Evolutionary conservation across 331 rosid genomes (phyloP).

Genomic region (Malus hybrid): DNA sequence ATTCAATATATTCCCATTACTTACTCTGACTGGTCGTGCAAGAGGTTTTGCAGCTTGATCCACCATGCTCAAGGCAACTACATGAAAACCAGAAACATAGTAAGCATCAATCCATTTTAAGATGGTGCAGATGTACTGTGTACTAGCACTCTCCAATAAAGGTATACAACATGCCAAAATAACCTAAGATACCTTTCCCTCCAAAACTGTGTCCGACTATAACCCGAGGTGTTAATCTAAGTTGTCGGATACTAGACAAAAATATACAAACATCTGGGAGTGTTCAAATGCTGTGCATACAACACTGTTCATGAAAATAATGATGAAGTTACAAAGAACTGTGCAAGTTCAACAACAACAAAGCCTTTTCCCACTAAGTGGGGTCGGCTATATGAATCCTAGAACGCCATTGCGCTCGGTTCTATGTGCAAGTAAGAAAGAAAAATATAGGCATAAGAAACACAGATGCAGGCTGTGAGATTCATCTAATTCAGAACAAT

Average conservation of each 20-base stretch:
- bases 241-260: constrained; percentile 16
- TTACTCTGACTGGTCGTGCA: constrained; percentile 86
- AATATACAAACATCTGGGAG: not conserved
- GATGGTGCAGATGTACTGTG: not conserved
- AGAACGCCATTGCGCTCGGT: too few species aligned
- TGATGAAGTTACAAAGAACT: not conserved
- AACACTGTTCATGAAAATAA: not conserved
- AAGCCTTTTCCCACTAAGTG: too few species aligned
- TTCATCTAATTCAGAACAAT: not conserved
- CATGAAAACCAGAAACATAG: constrained; percentile 12
- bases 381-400: too few species aligned
- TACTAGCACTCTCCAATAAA: constrained; percentile 2
- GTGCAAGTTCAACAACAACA: not conserved
- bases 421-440: not conserved
- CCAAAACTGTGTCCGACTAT: constrained; percentile 97
- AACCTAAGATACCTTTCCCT: constrained; percentile 62
- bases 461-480: not conserved
- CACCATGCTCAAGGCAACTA: constrained; percentile 92
- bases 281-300: not conserved
- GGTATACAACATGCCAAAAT: not conserved
- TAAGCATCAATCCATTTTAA: constrained; percentile 16
- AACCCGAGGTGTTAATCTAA: constrained; percentile 79
- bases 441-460: not conserved
- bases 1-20: constrained; percentile 1
- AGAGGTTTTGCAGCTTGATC: constrained; percentile 99